Evolutionary conservation across 176 grass and related monocot genomes (phyloP), one percentile per base, ranked within the genome.

Genomic region (Oryza rufipogon): DNA sequence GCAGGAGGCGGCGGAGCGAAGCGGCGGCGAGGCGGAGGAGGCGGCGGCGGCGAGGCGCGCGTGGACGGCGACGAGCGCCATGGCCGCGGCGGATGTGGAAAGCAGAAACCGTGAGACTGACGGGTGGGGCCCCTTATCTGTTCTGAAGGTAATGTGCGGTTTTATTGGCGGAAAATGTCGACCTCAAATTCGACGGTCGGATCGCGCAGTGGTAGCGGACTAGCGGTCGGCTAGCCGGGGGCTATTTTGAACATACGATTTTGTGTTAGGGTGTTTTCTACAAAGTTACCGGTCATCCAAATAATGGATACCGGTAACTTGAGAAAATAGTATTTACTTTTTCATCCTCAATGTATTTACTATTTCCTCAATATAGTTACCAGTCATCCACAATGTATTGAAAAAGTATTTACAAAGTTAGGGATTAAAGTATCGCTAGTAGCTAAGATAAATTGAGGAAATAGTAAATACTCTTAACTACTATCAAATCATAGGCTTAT

Each of bases 41-140:
- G 28, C 9, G 68, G 79, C 44, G 10, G 71, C 68, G 75, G 65
- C 23, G 46, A 46, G 17, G 74, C 77, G 17, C 68, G 56, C 76
- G 71, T 86, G 78, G 75, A 76, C 25, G 86, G 71, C 56, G 89
- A 58, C 71, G 87, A 76, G 86, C 41, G 67, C 74, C 79, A 91
- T 86, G 73, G 84, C 25, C 79, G 73, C 7, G 54, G 66, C 63
- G 81, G 76, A 44, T 68, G 68, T 34, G 32, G 83, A 9, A 46
- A 36, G 45, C 54, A 60, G 78, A 73, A 45, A 58, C 88, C 85
- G 88, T n/a, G 72, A 72, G 52, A 61, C 88, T 90, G 88, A 23
- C 83, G 1, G 45, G 73, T 82, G 88, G 88, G 34, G 65, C 85
- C 71, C 71, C 90, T 88, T 92, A 85, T 86, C 74, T 38, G 44